Percentiles rank a stretch among this genome's conserved stretches.
These are phyloP conservation scores for Mycena pura DNA, from an alignment of 768 basidiomycete genomes.

Conservation along the genomic window DNA sequence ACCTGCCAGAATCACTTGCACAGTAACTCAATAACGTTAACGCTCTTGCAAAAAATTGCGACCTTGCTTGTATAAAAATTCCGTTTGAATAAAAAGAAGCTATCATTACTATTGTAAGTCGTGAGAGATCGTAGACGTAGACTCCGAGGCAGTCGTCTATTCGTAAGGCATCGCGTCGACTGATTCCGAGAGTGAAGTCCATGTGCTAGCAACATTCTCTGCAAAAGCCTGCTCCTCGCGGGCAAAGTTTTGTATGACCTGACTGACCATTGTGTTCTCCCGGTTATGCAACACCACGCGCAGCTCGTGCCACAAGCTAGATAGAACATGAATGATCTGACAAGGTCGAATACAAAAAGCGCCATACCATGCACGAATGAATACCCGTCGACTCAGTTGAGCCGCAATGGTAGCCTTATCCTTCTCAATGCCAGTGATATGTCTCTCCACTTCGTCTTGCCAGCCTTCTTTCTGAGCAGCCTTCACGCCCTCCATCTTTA, in stretches of 20 bases:
- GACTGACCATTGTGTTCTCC: conserved; percentile 82
- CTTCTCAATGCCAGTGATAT: conserved; percentile 75
- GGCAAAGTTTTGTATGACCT: conserved; percentile 75
- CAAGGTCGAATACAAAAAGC: background rate
- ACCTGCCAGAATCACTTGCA: no score
- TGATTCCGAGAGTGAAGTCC: conserved; percentile 73
- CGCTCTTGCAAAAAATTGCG: no score
- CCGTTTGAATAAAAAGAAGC: background rate
- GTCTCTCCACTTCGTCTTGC: conserved; percentile 84
- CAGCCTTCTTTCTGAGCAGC: conserved; percentile 79
- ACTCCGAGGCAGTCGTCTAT: conserved; percentile 40
- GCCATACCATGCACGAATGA: conserved; percentile 84
- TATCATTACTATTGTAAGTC: background rate
- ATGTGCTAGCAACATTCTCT: conserved; percentile 69
- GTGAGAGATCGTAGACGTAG: conserved; percentile 13
- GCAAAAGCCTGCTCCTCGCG: conserved; percentile 76
- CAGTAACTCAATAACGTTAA: no score
- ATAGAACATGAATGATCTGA: conserved; percentile 9
- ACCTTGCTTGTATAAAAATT: no score
- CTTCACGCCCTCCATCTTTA: conserved; percentile 80
- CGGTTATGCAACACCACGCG: conserved; percentile 90
- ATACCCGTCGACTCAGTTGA: conserved; percentile 79
- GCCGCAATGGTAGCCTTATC: conserved; percentile 84
- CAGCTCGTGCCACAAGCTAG: conserved; percentile 95
- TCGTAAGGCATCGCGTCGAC: conserved; percentile 89